Percentiles rank a stretch among this genome's conserved stretches.
Evolutionary conservation across 1,139 yeast species (phyloP).

Genomic region (Kodamaea alishanica): DNA sequence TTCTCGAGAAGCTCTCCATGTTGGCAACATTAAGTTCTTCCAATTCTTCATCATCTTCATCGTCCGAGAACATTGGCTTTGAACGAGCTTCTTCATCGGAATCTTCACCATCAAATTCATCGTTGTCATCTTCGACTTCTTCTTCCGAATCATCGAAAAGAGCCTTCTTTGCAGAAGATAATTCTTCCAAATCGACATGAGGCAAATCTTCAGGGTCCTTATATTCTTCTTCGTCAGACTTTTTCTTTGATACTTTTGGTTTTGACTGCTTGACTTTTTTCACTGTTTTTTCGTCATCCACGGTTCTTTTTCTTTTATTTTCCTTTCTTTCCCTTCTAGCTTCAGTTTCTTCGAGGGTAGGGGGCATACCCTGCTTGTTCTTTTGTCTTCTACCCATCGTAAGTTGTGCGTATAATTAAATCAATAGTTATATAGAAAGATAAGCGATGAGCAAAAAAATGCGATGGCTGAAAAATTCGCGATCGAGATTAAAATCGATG

Average conservation of each 20-base stretch:
- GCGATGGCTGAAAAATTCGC: conserved; percentile 5
- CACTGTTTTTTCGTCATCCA: conserved; percentile 10
- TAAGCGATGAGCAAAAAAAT: conserved; percentile 1
- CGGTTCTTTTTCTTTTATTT: conserved; percentile 23
- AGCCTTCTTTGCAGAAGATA: conserved; percentile 64
- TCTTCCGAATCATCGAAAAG: conserved; percentile 69
- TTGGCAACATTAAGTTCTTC: conserved; percentile 81
- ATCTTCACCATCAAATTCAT: conserved; percentile 30
- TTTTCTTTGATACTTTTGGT: conserved; percentile 13
- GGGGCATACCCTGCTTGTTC: conserved; percentile 89
- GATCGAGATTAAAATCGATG: conserved; percentile 1
- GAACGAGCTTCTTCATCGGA: conserved; percentile 56
- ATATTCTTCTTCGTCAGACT: conserved; percentile 27
- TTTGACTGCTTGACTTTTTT: conserved; percentile 24
- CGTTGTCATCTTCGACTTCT: conserved; percentile 46
- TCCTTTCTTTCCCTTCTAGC: conserved; percentile 52
- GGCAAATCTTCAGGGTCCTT: conserved; percentile 51
- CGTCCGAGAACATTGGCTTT: conserved; percentile 84
- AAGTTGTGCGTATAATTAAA: conserved; percentile 1
- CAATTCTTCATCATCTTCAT: conserved; percentile 72
- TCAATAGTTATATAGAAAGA: too few species aligned
- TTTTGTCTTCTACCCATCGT: conserved; percentile 89
- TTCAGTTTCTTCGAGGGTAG: conserved; percentile 77
- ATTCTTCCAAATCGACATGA: conserved; percentile 62
- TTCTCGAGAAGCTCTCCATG: conserved; percentile 74